Evolutionary conservation across 441 rosid genomes (phyloP).

Genomic region (Erodium moschatum): DNA sequence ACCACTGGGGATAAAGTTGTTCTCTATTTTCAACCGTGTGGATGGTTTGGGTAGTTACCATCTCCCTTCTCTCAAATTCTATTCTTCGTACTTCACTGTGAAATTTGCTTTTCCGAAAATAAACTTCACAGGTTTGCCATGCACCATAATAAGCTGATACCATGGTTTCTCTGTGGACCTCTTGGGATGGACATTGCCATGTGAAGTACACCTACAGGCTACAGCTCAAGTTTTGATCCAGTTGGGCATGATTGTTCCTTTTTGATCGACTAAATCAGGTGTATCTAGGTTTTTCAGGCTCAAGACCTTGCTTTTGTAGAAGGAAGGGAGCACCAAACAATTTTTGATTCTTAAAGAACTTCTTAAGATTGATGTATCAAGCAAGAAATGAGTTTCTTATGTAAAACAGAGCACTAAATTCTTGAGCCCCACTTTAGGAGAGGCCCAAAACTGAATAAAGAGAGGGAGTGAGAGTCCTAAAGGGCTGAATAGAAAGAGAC

Average conservation of each 20-base stretch:
- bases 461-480: no score
- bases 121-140: background rate
- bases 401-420: no score
- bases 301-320: no score
- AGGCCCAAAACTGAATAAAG: no score
- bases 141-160: background rate
- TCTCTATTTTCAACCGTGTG: slow-evolving; percentile 90
- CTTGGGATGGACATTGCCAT: background rate
- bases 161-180: background rate
- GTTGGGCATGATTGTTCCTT: background rate
- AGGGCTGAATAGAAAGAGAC: no score
- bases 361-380: no score
- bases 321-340: no score
- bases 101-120: background rate
- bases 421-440: no score
- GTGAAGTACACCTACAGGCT: background rate
- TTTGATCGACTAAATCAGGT: no score
- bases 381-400: no score
- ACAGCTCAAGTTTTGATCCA: background rate
- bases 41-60: slow-evolving; percentile 87
- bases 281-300: no score
- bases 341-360: no score
- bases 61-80: slow-evolving; percentile 7
- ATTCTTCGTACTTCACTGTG: background rate
- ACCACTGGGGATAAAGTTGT: slow-evolving; percentile 91